Evolutionary conservation across 208 protist genomes (phyloP).

Genomic region (Endotrypanum monterogeii): DNA sequence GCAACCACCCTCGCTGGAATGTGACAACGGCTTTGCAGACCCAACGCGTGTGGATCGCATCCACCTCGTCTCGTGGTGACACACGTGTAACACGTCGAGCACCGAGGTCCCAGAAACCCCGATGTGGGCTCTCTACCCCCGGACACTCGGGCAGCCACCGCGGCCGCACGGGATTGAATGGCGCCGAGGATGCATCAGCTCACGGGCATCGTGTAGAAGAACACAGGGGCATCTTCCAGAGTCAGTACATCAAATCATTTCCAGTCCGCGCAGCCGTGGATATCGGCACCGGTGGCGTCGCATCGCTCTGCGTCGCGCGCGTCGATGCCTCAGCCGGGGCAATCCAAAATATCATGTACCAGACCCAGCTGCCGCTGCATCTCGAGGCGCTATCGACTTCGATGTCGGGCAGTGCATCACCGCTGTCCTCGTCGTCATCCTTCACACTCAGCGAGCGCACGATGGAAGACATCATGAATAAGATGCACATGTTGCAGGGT

Average conservation of each 20-base stretch:
- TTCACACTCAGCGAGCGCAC: slow-evolving; percentile 68
- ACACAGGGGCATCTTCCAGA: slow-evolving; percentile 70
- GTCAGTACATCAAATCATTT: slow-evolving; percentile 72
- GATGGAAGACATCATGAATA: slow-evolving; percentile 61
- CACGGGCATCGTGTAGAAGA: background rate
- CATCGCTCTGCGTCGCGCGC: slow-evolving; percentile 73
- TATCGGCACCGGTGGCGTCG: slow-evolving; percentile 76
- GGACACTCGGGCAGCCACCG: background rate
- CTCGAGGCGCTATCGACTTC: slow-evolving; percentile 33
- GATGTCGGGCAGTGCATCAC: background rate
- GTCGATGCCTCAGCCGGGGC: slow-evolving; percentile 61
- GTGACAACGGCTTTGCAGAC: background rate
- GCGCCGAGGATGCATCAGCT: background rate
- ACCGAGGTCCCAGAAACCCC: background rate
- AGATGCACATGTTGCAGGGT: slow-evolving; percentile 70
- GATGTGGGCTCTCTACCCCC: background rate
- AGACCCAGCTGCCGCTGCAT: slow-evolving; percentile 79
- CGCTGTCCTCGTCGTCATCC: slow-evolving; percentile 5
- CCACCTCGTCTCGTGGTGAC: background rate
- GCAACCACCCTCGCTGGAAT: background rate
- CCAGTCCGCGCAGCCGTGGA: slow-evolving; percentile 89
- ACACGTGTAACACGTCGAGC: no score
- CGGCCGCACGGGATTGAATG: background rate
- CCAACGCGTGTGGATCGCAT: background rate
- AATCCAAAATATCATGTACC: slow-evolving; percentile 69